These are phyloP conservation scores for Ricinus communis DNA, from an alignment of 345 rosid species.

Conservation along the genomic window DNA sequence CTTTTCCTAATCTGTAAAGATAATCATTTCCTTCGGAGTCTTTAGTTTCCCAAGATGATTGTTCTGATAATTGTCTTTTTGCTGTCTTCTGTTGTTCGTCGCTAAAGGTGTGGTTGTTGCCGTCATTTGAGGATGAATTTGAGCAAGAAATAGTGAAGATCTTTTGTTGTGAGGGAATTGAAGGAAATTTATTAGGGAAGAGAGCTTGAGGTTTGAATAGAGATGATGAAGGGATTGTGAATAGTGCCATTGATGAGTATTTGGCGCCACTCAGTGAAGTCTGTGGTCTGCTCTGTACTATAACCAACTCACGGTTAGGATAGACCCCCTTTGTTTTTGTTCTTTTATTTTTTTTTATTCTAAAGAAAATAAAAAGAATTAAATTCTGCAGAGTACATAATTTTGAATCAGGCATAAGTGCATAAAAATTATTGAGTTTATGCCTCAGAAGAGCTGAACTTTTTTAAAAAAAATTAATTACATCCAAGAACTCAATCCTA, in stretches of 20 bases:
- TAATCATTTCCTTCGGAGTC: constrained; percentile 76
- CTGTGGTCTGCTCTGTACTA: neutral
- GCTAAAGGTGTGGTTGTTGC: constrained; percentile 17
- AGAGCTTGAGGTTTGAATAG: too few species aligned
- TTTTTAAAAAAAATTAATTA: too few species aligned
- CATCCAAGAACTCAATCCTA: too few species aligned
- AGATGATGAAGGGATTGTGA: constrained; percentile 28
- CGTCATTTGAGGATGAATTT: too few species aligned
- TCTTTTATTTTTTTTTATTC: too few species aligned
- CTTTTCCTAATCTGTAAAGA: constrained; percentile 79
- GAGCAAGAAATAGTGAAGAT: constrained; percentile 37
- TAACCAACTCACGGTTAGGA: too few species aligned
- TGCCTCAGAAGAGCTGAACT: too few species aligned
- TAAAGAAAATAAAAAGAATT: too few species aligned
- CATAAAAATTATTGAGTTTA: too few species aligned
- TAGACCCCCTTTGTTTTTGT: too few species aligned
- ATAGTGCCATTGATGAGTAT: constrained; percentile 31
- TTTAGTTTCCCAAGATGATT: constrained; percentile 90
- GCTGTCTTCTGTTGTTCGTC: constrained; percentile 15
- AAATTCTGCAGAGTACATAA: too few species aligned
- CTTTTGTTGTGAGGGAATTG: constrained; percentile 20
- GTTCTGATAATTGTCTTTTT: constrained; percentile 57
- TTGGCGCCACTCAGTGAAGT: constrained; percentile 34
- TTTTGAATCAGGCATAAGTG: too few species aligned
- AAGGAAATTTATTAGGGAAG: neutral